Evolutionary conservation across 768 basidiomycete species (phyloP), one percentile per base, ranked within the genome.

Genomic region (Leucocoprinus sp.): DNA sequence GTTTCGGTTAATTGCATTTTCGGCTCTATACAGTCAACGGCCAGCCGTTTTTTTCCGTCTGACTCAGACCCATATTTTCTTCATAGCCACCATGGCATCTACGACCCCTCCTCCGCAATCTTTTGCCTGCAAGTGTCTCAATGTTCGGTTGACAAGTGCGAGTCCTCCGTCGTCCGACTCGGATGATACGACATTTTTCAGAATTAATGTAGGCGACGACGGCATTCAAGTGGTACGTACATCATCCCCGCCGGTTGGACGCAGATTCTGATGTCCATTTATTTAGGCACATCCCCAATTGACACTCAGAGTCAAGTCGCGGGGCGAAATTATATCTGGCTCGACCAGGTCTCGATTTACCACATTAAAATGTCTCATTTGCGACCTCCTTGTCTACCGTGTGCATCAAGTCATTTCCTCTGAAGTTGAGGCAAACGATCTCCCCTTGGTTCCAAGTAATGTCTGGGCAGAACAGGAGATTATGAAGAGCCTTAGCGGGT

Each of bases 401-500:
- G 79, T 87, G 22, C 64, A 68, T 51, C 83, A 85, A 54, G 62
- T 68, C 23, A 70, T 81, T 42, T 66, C 76, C 31, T 61, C 65
- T 38, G 80, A 82, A 43, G 60, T 77, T 5, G 80, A 82, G 49
- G 68, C 69, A 11, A 72, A 72, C 39, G 81, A 82, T 43, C 79
- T 82, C 6, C 75, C 79, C 2, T 62, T 87, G 12, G 63, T 86
- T 39, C 84, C 86, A 12, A 76, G 76, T 1, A 78, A 82, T 42
- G 83, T 85, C 36, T 88, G 84, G 82, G 78, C 78, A 5, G 86
- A 89, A 63, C 72, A 75, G 40, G 83, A 85, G 56, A 65, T 78
- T 41, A 67, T 89, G 62, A 77, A 76, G 61, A 82, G 80, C 52
- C 61, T 68, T 26, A 76, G 58, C 43, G 87, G 86, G 8, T 87